These are phyloP conservation scores for Arabis hirsuta DNA, from an alignment of 345 rosid genomes.

Conservation along the genomic window DNA sequence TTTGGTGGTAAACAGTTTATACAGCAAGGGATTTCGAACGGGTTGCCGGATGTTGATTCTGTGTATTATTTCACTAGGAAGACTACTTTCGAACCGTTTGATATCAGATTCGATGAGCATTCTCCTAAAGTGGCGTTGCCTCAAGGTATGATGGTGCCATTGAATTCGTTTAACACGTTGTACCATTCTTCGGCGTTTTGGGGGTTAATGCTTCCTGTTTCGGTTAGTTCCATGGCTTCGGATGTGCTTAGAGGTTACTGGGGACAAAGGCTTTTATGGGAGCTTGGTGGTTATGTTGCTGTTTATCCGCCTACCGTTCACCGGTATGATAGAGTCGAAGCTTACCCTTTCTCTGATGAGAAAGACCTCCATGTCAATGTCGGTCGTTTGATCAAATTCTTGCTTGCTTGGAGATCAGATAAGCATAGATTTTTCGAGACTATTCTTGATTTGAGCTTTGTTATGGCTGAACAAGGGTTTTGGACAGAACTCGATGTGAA, in stretches of 20 bases:
- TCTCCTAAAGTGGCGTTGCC: conserved; percentile 96
- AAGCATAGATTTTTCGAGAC: conserved; percentile 85
- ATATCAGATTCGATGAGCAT: conserved; percentile 79
- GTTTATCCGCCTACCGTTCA: conserved; percentile 94
- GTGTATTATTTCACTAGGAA: conserved; percentile 90
- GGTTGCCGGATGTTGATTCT: conserved; percentile 96
- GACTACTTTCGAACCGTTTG: conserved; percentile 74
- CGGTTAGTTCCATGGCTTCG: conserved; percentile 93
- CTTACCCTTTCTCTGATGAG: conserved; percentile 91
- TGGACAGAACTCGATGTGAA: conserved; percentile 84
- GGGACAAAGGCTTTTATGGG: conserved; percentile 97
- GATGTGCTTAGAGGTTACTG: conserved; percentile 96
- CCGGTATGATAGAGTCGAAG: conserved; percentile 75
- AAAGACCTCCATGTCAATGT: conserved; percentile 97
- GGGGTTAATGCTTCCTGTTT: conserved; percentile 97
- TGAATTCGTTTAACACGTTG: conserved; percentile 87
- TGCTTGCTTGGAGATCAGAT: conserved; percentile 84
- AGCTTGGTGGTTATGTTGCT: conserved; percentile 86
- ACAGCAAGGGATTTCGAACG: conserved; percentile 94
- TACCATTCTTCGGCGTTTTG: conserved; percentile 94
- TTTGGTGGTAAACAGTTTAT: conserved; percentile 93
- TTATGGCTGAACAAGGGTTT: conserved; percentile 90
- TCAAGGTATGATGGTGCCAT: conserved; percentile 89
- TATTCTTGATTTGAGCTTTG: conserved; percentile 82
- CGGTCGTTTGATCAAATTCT: conserved; percentile 78